Base-by-base conservation (phyloP, 2,329 filamentous ascomycete genomes). In the Metarhizium robertsii region DNA sequence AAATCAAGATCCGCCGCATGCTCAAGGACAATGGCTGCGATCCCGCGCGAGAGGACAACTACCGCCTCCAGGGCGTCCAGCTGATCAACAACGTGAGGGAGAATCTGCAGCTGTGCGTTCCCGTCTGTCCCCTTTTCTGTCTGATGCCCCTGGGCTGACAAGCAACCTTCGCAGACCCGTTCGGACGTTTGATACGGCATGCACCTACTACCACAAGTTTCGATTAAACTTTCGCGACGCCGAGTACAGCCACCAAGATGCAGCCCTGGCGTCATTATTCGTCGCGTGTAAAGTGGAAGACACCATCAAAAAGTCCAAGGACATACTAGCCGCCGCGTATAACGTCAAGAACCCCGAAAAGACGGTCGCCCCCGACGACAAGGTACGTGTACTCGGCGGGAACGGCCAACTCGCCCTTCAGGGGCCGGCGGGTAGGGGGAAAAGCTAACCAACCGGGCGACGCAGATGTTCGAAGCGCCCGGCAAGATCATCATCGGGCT, bases 261-360 rank as follows among this genome's bases (percentile, higher is more conserved):
- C 90, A 2, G 90, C 92, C 0, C 83, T 94, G 6, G 90, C 94
- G 1, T 87, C 90, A 29, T 76, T 99, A 8, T 92, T 97, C 66
- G 88, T 92, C 2, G 92, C 92, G 2, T 97, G 92, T 77, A 99
- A 99, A 74, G 91, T 95, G 49, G 94, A 99, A 71, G 94, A 99
- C 70, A 99, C 94, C 0, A 81, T 96, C 61, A 99, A 99, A 74
- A 97, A 97, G 75, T 95, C 90, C 3, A 85, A 83, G 56, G 94
- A 99, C 60, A 95, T 99, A 58, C 77, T 97, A 16, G 95, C 90
- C 57, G 91, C 92, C 1, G 87, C 90, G 29, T 90, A 92, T 72
- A 96, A 96, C 66, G 75, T 95, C 42, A 94, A 91, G 71, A 81
- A 72, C 66, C 81, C 64, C 61, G 86, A 72, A 69, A 88, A 70